Evolutionary conservation across 176 grass and related monocot genomes (phyloP), one percentile per base, ranked within the genome.

Genomic region (Carex littledalei): DNA sequence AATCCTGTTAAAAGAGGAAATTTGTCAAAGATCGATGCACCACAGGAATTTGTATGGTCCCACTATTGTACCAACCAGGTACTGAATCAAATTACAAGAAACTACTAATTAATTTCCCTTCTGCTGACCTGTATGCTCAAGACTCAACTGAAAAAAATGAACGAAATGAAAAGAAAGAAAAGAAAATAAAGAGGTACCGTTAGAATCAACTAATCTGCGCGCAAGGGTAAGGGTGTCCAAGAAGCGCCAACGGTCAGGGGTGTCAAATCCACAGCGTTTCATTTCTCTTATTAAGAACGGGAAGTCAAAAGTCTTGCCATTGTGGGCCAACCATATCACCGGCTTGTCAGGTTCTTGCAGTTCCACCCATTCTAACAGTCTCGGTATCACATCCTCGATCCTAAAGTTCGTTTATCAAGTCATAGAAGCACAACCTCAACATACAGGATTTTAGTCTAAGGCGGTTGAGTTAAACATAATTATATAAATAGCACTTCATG

Each of bases 261-360:
- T 54, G n/a, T 86, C 80, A 63, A 73, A 81, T 57, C 86, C 87
- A 88, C 89, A 98, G 9, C 77, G 89, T 10, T 32, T 56, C 84
- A 98, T 91, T 86, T 95, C 91, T 61, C 78, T 86, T 57, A 84
- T 81, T 39, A 98, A 39, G 66, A 98, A 94, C 69, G 63, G 89
- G 6, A 87, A 81, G 86, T 98, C 93, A 63, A 93, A 98, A 6
- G 7, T 0, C 47, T 80, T 90, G 37, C 83, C 95, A 78, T 88
- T 93, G 64, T 95, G 93, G 49, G 95, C 95, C 88, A 98, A 49
- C 92, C 82, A 95, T 56, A 98, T 17, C 79, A 94, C 31, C 78
- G 89, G 95, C 83, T 89, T 95, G 34, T 88, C 93, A 80, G 82
- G 84, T 74, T 88, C 70, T 84, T 93, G 91, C 34, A 79, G 68